Base-by-base conservation (phyloP, 1,284 basidiomycete genomes). In the Cutaneotrichosporon sp. region DNA sequence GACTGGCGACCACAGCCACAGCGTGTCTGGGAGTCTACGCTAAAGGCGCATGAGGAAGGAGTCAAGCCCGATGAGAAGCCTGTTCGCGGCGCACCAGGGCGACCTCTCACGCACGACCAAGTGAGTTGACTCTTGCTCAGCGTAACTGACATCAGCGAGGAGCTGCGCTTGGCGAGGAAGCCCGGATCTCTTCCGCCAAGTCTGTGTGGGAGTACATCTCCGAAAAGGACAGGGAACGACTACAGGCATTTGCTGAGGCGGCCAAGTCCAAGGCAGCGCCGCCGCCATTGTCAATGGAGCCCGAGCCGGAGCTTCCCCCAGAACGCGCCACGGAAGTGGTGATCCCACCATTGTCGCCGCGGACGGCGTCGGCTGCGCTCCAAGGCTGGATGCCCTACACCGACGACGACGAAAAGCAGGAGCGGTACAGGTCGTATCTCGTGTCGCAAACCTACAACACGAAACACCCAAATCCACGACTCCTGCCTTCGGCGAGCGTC, bases 181-280 rank as follows among this genome's bases (percentile, higher is more conserved):
- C 84, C 1, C 84, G 83, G 0, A 49, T 66, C 3, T 67, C 67
- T 0, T 59, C 68, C 44, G 70, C 68, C 8, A 75, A 73, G 38
- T 94, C 90, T 0, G 83, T 98, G 3, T 93, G 93, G 66, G 91
- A 97, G 45, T 97, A 86, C 71, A 84, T 97, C 67, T 92, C 91
- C 0, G 83, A 86, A 59, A 93, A 92, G 69, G 90, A 93, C 62
- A 81, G 83, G 48, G 90, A 94, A 55, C 84, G 91, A 3, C 79
- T 97, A 3, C 83, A 87, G 55, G 80, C 81, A 10, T 79, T 87
- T 22, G 77, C 83, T 13, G 71, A 61, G 1, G 56, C 63, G 4
- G 66, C 64, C 9, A 60, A 65, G 47, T 42, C 52, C 4, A 45
- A 39, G 3, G 26, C 52, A 0, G 54, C 62, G 1, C 59, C 60